These are phyloP conservation scores for Russula sp. DNA, from an alignment of 768 basidiomycete genomes.

Conservation along the genomic window DNA sequence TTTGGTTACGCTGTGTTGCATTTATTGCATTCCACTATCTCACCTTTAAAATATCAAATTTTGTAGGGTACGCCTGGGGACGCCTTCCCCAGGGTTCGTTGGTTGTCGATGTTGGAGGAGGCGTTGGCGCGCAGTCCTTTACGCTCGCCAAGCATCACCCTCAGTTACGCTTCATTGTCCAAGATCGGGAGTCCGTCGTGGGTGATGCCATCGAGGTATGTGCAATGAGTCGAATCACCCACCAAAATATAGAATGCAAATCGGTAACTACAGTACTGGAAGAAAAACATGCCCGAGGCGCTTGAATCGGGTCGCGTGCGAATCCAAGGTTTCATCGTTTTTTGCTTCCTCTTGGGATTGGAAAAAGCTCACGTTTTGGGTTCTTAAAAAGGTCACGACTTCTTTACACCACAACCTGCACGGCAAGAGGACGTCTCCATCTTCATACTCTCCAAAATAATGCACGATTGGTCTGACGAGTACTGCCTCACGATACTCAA, in stretches of 20 bases:
- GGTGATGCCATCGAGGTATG: constrained; percentile 12
- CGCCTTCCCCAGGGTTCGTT: constrained; percentile 12
- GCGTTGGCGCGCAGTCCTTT: constrained; percentile 9
- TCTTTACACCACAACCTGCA: constrained; percentile 9
- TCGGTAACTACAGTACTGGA: constrained; percentile 8
- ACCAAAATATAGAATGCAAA: no score
- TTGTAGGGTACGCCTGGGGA: constrained; percentile 14
- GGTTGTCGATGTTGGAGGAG: constrained; percentile 22
- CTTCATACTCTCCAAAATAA: neutral
- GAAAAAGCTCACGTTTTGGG: neutral
- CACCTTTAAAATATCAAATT: neutral
- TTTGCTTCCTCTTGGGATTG: neutral
- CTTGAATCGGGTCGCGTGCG: constrained; percentile 6
- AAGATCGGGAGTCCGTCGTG: constrained; percentile 13
- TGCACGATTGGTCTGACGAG: constrained; percentile 36
- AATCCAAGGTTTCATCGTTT: neutral
- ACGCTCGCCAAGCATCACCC: constrained; percentile 3
- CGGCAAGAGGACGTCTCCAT: constrained; percentile 3
- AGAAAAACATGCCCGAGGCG: neutral
- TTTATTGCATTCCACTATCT: neutral
- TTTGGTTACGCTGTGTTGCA: neutral
- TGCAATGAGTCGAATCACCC: no score
- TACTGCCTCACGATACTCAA: constrained; percentile 25
- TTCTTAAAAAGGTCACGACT: neutral
- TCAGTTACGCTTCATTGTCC: constrained; percentile 16